A percentile compares a stretch with the other conserved stretches of the same genome.
Conservation (phyloP, 2,329 filamentous ascomycete genomes). For the Thielaviopsis punctulata region DNA sequence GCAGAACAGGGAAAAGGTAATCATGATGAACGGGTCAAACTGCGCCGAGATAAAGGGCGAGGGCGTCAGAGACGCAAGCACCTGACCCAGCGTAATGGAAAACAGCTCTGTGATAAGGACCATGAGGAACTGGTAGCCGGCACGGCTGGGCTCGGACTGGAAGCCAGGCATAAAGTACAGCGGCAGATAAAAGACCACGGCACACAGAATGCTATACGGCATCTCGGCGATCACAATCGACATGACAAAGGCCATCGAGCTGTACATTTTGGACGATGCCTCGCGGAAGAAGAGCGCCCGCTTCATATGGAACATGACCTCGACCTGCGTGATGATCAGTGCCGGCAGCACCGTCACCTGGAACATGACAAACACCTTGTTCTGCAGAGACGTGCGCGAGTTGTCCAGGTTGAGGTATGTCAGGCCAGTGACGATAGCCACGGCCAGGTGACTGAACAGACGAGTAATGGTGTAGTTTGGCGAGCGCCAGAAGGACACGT, state of each 20-base stretch:
- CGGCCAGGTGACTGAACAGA: conserved; percentile 66
- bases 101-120: conserved; percentile 72
- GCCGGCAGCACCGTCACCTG: conserved; percentile 73
- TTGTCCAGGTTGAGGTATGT: conserved; percentile 64
- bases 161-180: conserved; percentile 76
- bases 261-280: conserved; percentile 73
- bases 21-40: conserved; percentile 67
- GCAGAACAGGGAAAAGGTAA: conserved; percentile 72
- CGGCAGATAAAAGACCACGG: conserved; percentile 64
- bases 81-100: conserved; percentile 62
- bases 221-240: conserved; percentile 71
- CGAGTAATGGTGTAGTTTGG: conserved; percentile 82
- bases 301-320: conserved; percentile 62
- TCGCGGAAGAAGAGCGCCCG: conserved; percentile 76
- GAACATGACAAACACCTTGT: conserved; percentile 81
- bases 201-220: conserved; percentile 67
- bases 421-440: conserved; percentile 62
- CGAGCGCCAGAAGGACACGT: conserved; percentile 67
- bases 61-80: conserved; percentile 60
- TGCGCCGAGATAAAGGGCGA: conserved; percentile 63
- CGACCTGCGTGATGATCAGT: conserved; percentile 67
- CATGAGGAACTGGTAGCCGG: conserved; percentile 79
- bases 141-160: conserved; percentile 41
- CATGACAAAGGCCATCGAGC: conserved; percentile 57
- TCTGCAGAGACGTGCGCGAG: conserved; percentile 60